Evolutionary conservation across 2,329 filamentous ascomycete genomes (phyloP).

Genomic region (Aureobasidium sp.): DNA sequence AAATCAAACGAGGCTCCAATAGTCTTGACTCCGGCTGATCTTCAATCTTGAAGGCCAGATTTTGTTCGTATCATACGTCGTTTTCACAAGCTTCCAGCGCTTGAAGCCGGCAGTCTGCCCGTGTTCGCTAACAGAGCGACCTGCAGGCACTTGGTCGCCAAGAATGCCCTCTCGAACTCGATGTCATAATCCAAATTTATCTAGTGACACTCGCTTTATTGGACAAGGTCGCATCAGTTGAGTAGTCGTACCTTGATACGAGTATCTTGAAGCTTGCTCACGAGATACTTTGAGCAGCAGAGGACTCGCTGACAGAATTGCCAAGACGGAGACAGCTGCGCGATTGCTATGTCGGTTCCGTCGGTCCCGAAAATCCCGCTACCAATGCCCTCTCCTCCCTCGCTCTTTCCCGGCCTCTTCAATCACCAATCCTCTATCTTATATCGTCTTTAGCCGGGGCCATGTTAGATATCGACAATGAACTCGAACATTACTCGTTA

Average conservation of each 20-base stretch:
- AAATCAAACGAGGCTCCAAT: no score
- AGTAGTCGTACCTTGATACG: conserved; percentile 12
- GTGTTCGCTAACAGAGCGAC: conserved; percentile 31
- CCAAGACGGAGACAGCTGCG: no score
- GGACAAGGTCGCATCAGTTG: conserved; percentile 2
- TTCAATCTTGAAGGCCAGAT: no score
- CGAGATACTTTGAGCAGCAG: conserved; percentile 1
- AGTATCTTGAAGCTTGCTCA: not conserved
- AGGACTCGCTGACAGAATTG: no score
- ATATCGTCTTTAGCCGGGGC: no score
- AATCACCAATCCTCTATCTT: no score
- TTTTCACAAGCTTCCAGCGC: conserved; percentile 23
- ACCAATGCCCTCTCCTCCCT: no score
- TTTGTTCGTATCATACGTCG: not conserved
- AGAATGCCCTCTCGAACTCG: conserved; percentile 18
- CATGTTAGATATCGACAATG: not conserved
- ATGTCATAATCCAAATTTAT: not conserved
- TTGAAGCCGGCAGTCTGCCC: conserved; percentile 24
- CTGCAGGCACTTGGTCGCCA: conserved; percentile 27
- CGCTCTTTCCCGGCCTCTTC: no score
- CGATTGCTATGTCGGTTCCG: not conserved
- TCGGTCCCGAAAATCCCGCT: not conserved
- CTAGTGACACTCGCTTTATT: not conserved
- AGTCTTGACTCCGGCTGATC: no score
- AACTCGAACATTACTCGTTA: not conserved